These are phyloP conservation scores for Miamiensis avidus DNA, from an alignment of 169 alveolate species.

Conservation along the genomic window DNA sequence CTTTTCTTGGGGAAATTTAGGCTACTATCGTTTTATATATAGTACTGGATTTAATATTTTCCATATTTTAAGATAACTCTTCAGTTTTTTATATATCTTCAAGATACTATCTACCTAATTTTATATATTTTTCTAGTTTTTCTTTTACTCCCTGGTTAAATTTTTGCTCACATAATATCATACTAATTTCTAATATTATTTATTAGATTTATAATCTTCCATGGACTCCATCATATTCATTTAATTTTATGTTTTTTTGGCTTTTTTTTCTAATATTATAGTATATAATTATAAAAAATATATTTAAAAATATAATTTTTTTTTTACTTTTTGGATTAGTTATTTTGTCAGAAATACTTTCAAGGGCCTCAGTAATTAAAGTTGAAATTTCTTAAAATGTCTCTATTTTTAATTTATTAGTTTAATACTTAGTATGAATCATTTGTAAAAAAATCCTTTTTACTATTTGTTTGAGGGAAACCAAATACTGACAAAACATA, in stretches of 20 bases:
- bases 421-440: not conserved
- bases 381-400: not conserved
- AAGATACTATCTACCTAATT: not conserved
- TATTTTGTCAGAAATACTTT: not conserved
- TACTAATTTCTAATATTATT: not conserved
- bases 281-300: not conserved
- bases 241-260: conserved; percentile 2
- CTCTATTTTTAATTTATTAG: not conserved
- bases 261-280: conserved; percentile 8
- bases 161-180: not conserved
- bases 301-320: not conserved
- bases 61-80: not conserved
- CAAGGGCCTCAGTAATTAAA: not conserved
- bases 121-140: not conserved
- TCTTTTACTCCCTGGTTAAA: not conserved
- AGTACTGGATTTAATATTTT: not conserved
- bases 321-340: conserved; percentile 22
- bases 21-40: not conserved
- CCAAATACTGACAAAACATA: conserved; percentile 8
- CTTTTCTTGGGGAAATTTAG: conserved; percentile 7
- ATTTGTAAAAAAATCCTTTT: not conserved
- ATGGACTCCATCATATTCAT: conserved; percentile 20
- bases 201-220: not conserved
- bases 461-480: conserved; percentile 17
- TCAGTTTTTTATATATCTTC: conserved; percentile 15